Percentiles rank a stretch among this genome's conserved stretches.
phyloP scores from a whole-genome alignment of 1,284 basidiomycete genomes.

The Papiliotrema flavescens region DNA sequence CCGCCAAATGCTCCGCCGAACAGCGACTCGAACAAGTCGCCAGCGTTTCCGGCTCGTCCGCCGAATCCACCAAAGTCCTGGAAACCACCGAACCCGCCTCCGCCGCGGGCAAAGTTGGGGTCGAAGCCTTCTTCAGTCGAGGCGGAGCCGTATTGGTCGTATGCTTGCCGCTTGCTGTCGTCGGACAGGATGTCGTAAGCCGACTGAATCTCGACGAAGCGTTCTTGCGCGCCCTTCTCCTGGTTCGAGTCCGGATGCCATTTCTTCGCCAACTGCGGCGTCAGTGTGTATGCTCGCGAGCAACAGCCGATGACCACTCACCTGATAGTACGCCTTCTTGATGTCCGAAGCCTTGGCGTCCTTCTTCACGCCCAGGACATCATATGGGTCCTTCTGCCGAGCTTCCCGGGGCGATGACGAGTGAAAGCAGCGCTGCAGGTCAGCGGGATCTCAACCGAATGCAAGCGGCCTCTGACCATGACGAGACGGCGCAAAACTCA shows the following conservation, averaged over 20 bases:
- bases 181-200: slow-evolving; percentile 96
- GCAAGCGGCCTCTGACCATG: not conserved
- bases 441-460: not conserved
- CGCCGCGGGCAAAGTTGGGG: slow-evolving; percentile 67
- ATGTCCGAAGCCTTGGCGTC: slow-evolving; percentile 85
- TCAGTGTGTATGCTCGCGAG: not conserved
- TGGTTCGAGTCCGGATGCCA: slow-evolving; percentile 98
- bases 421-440: slow-evolving; percentile 67
- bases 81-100: slow-evolving; percentile 64
- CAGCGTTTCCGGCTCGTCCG: slow-evolving; percentile 53
- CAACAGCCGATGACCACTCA: slow-evolving; percentile 51
- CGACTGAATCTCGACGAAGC: slow-evolving; percentile 94
- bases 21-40: slow-evolving; percentile 81
- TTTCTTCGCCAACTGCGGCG: slow-evolving; percentile 82
- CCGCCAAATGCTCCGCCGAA: slow-evolving; percentile 63
- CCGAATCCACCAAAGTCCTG: slow-evolving; percentile 68
- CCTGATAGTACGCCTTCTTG: slow-evolving; percentile 94
- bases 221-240: slow-evolving; percentile 82
- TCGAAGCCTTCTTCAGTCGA: slow-evolving; percentile 93
- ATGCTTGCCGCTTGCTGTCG: slow-evolving; percentile 87
- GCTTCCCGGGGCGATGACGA: slow-evolving; percentile 58
- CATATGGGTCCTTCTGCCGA: slow-evolving; percentile 80
- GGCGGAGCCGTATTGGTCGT: slow-evolving; percentile 90
- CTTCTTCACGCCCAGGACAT: slow-evolving; percentile 79
- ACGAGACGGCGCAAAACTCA: not conserved